Conservation (phyloP, 192 early-diverging fungal species). For the Coemansia sp. region DNA sequence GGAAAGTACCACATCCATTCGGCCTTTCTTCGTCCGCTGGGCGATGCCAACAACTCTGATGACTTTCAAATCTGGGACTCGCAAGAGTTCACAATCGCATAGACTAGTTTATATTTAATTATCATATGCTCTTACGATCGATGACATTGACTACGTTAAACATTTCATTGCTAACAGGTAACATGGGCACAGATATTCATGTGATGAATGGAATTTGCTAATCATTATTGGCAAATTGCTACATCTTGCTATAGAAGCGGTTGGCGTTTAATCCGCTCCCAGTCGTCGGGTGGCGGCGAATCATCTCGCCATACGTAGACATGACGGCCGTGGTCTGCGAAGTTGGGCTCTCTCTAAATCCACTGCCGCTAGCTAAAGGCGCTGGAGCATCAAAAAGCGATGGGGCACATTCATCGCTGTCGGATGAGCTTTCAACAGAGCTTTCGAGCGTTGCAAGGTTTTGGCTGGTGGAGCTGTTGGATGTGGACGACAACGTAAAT, state of each 20-base stretch:
- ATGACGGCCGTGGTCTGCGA: constrained; percentile 10
- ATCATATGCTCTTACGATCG: no score
- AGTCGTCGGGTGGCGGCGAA: constrained; percentile 18
- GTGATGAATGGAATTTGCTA: no score
- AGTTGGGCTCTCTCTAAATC: background rate
- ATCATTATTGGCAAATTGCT: background rate
- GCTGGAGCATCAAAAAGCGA: background rate
- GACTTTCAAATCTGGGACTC: constrained; percentile 54
- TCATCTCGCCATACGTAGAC: constrained; percentile 11
- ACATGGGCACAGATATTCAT: no score
- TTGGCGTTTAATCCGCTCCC: constrained; percentile 22
- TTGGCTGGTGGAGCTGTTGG: background rate
- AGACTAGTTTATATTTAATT: no score
- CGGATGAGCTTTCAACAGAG: background rate
- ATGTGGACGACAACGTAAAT: background rate
- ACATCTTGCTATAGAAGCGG: constrained; percentile 23
- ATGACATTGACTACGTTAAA: no score
- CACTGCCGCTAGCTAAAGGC: background rate
- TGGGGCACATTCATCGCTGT: background rate
- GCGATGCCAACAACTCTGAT: constrained; percentile 17
- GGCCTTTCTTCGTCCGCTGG: constrained; percentile 40
- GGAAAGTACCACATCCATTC: constrained; percentile 40
- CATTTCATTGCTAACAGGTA: no score
- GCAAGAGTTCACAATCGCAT: constrained; percentile 16
- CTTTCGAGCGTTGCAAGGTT: background rate